phyloP scores from a whole-genome alignment of 352 stramenopile species.

The Globisporangium echinulatum region DNA sequence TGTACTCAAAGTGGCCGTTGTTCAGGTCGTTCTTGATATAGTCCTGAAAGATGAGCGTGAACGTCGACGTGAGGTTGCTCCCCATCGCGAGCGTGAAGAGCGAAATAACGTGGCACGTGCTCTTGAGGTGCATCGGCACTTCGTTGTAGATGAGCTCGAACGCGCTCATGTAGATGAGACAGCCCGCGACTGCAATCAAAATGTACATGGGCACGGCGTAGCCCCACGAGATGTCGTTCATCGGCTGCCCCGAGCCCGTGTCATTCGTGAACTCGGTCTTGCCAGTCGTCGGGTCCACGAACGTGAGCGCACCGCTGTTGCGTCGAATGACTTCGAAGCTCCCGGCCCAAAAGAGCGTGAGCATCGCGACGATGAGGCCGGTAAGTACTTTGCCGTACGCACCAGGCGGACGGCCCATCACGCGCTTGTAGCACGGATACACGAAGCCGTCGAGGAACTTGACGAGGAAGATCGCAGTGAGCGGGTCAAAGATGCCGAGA shows the following conservation, averaged over 20 bases:
- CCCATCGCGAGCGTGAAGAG: slow-evolving; percentile 87
- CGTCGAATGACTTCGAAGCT: slow-evolving; percentile 73
- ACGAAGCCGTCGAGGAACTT: slow-evolving; percentile 65
- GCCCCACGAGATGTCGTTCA: slow-evolving; percentile 81
- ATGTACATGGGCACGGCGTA: slow-evolving; percentile 83
- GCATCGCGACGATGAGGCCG: slow-evolving; percentile 61
- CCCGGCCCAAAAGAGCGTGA: slow-evolving; percentile 85
- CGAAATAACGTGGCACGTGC: slow-evolving; percentile 83
- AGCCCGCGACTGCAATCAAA: slow-evolving; percentile 75
- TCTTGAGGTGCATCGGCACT: slow-evolving; percentile 84
- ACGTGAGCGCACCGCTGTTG: slow-evolving; percentile 34
- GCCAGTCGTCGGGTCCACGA: slow-evolving; percentile 20
- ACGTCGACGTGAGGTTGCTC: slow-evolving; percentile 84
- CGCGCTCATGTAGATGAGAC: slow-evolving; percentile 84
- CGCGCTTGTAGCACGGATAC: slow-evolving; percentile 56
- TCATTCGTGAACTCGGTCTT: slow-evolving; percentile 29
- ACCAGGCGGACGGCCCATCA: slow-evolving; percentile 52
- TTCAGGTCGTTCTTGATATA: slow-evolving; percentile 75
- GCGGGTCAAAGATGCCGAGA: slow-evolving; percentile 81
- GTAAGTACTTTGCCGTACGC: slow-evolving; percentile 78
- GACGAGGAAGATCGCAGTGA: slow-evolving; percentile 63
- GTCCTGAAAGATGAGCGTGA: slow-evolving; percentile 79
- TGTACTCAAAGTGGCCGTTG: slow-evolving; percentile 84
- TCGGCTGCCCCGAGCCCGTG: slow-evolving; percentile 53
- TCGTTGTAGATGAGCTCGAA: slow-evolving; percentile 88